Evolutionary conservation across 1,284 basidiomycete genomes (phyloP), one percentile per base, ranked within the genome.

Genomic region (Neotropicomus parvogracilis): DNA sequence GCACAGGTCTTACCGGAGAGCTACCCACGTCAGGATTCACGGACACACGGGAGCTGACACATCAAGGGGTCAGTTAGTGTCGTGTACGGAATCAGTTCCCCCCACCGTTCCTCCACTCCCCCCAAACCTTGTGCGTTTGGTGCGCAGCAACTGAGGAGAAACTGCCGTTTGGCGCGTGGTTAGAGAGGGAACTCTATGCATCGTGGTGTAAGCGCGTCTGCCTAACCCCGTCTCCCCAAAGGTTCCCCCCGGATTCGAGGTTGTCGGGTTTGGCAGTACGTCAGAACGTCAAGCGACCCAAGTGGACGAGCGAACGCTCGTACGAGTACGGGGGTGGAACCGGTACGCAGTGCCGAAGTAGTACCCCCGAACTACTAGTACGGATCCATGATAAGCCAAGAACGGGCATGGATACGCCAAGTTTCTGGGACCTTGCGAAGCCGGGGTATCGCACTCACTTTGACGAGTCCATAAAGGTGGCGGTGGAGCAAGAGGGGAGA

Each of bases 71-170:
- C 35, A 37, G 13, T 32, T 26, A 17, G 26, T 20, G 12, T 39
- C 19, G 28, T 20, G 56, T 60, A 60, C 58, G 55, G 26, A 52
- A 62, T 46, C 32, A 20, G 29, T 35, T 29, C 42, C 55, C 46
- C 17, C 21, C 35, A 5, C 26, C n/a, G 8, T 8, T 19, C 17
- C 31, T 31, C 16, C n/a, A 24, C 24, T 19, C 17, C 31, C 34
- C 16, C 44, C 28, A 17, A 42, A 39, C 37, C 32, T 43, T 40
- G 10, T 29, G 24, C 19, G 31, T 36, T 17, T 42, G 31, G 31
- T 38, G 32, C 20, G 33, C 38, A 29, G 26, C 19, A 40, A 44
- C 39, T 16, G 43, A 41, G 20, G 27, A 37, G 29, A 40, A 14
- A 28, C 28, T 10, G 8, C 17, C 36, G 24, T 26, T 19, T 24